These are phyloP conservation scores for Filobasidium wieringae DNA, from an alignment of 768 basidiomycete species.

Conservation along the genomic window DNA sequence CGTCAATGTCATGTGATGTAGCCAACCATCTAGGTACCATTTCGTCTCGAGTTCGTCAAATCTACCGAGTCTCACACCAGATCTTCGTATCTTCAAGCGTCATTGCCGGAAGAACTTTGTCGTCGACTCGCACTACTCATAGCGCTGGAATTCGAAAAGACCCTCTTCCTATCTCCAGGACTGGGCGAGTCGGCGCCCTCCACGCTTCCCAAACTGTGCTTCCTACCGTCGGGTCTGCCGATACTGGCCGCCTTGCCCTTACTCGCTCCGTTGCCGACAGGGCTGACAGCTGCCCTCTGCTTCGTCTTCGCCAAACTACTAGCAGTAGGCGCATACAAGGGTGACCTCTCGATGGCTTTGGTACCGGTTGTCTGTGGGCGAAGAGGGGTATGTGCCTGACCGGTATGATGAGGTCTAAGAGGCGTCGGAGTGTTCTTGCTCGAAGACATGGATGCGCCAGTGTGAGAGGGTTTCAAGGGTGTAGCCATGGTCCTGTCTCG, in stretches of 20 bases:
- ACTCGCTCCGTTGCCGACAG: background rate
- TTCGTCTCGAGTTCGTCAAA: too few species aligned
- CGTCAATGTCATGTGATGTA: too few species aligned
- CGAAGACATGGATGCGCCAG: background rate
- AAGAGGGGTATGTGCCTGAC: background rate
- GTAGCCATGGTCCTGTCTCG: background rate
- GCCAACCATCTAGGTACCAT: too few species aligned
- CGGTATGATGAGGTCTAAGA: background rate
- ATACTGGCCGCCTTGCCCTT: background rate
- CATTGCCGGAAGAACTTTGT: too few species aligned
- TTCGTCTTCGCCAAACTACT: constrained; percentile 7
- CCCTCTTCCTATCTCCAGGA: background rate
- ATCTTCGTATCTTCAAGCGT: too few species aligned
- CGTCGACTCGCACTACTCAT: background rate
- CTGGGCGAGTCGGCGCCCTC: background rate
- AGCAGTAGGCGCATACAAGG: constrained; percentile 4
- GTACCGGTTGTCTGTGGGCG: background rate
- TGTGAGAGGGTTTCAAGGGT: background rate
- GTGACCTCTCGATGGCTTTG: background rate
- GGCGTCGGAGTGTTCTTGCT: background rate
- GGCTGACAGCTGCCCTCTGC: background rate
- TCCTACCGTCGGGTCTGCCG: background rate
- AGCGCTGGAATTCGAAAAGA: background rate
- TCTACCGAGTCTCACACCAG: too few species aligned
- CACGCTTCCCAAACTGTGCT: background rate